phyloP scores from a whole-genome alignment of 441 rosid genomes.

The Populus hybrid region DNA sequence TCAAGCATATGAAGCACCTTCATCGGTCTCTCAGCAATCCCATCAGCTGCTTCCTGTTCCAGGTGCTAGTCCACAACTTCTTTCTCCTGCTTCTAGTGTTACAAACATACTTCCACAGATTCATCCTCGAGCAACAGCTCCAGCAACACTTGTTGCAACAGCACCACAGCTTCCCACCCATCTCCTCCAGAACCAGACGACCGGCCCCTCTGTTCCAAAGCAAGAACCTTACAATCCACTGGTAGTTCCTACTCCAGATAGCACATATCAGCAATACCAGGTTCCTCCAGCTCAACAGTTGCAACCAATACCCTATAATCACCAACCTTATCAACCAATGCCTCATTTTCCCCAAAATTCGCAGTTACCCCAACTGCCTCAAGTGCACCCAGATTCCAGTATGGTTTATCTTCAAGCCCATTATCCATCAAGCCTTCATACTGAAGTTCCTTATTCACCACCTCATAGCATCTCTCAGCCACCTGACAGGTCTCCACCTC shows the following conservation, averaged over 20 bases:
- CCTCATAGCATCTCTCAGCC: conserved; percentile 27
- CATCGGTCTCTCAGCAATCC: conserved; percentile 34
- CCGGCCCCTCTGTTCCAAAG: conserved; percentile 16
- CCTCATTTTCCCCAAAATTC: conserved; percentile 17
- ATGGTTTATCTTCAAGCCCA: conserved; percentile 18
- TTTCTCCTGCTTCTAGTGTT: conserved; percentile 12
- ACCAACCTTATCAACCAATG: conserved; percentile 27
- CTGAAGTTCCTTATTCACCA: conserved; percentile 24
- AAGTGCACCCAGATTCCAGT: conserved; percentile 18
- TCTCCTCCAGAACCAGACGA: conserved; percentile 17
- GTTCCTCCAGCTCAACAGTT: conserved; percentile 24
- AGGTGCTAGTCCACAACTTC: conserved; percentile 20
- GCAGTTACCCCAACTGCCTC: conserved; percentile 22
- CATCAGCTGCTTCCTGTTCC: conserved; percentile 21
- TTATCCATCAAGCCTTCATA: conserved; percentile 8
- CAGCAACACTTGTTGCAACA: conserved; percentile 19
- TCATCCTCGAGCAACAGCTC: conserved; percentile 6
- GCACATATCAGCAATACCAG: conserved; percentile 22
- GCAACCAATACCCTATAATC: not conserved
- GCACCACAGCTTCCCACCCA: conserved; percentile 32
- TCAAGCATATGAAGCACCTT: conserved; percentile 21
- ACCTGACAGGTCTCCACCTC: conserved; percentile 16
- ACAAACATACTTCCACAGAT: conserved; percentile 8
- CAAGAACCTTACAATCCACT: conserved; percentile 22
- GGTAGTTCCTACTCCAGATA: conserved; percentile 15